Conservation (phyloP, 768 basidiomycete species). For the Naganishia antarctica region DNA sequence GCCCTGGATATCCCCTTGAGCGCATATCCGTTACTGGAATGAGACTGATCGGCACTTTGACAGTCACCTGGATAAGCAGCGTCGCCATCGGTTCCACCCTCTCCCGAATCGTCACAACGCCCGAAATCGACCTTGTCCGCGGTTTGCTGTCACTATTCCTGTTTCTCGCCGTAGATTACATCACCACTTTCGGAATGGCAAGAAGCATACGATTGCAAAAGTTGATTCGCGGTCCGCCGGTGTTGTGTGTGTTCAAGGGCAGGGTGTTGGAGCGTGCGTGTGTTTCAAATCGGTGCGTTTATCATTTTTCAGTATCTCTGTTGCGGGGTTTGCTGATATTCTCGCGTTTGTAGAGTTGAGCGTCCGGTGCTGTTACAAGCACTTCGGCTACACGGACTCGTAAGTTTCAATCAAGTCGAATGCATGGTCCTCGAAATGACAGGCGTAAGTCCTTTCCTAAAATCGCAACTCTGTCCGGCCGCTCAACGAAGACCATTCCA, state of each 20-base stretch:
- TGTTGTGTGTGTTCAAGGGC: slow-evolving; percentile 4
- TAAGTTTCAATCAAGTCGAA: slow-evolving; percentile 6
- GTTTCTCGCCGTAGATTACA: slow-evolving; percentile 6
- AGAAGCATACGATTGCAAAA: background rate
- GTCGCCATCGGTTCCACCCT: slow-evolving; percentile 6
- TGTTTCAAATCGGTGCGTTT: background rate
- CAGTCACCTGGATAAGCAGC: slow-evolving; percentile 9
- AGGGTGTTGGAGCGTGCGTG: background rate
- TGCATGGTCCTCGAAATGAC: slow-evolving; percentile 14
- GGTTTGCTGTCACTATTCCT: slow-evolving; percentile 2
- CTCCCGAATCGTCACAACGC: background rate
- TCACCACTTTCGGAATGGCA: slow-evolving; percentile 6
- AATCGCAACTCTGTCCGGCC: background rate
- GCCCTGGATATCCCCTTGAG: too few species aligned
- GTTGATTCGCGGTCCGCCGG: slow-evolving; percentile 1
- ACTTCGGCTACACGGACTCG: background rate
- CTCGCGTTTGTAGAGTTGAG: background rate
- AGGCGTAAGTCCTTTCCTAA: background rate
- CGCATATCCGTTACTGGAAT: too few species aligned
- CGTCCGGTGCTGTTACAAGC: slow-evolving; percentile 3
- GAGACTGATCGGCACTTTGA: too few species aligned
- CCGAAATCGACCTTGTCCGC: background rate
- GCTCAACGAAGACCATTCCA: too few species aligned
- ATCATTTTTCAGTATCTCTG: too few species aligned
- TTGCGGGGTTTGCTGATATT: background rate